phyloP scores from a whole-genome alignment of 2,329 filamentous ascomycete genomes.

The Ceratocystis papillata region DNA sequence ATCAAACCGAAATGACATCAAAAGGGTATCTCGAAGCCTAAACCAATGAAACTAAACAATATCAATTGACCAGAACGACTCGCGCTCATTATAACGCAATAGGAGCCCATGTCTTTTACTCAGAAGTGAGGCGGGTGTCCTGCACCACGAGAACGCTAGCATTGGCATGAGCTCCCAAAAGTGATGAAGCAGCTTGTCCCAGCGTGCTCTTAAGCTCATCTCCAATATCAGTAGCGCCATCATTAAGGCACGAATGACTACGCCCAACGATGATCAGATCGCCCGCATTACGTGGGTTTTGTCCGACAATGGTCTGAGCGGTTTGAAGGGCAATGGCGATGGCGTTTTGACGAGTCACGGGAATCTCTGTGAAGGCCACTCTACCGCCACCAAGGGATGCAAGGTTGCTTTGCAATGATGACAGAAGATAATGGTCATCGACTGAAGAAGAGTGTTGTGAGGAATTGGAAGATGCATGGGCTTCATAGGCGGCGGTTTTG shows the following conservation, averaged over 20 bases:
- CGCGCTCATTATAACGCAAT: neutral
- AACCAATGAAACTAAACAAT: slow-evolving; percentile 1
- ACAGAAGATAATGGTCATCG: slow-evolving; percentile 19
- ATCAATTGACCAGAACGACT: neutral
- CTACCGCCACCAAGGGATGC: slow-evolving; percentile 7
- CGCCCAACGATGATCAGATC: slow-evolving; percentile 21
- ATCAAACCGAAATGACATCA: slow-evolving; percentile 4
- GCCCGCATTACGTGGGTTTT: slow-evolving; percentile 22
- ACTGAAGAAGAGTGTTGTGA: slow-evolving; percentile 18
- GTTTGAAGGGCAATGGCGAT: slow-evolving; percentile 11
- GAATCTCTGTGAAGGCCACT: slow-evolving; percentile 18
- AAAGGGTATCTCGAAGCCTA: slow-evolving; percentile 9
- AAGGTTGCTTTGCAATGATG: slow-evolving; percentile 20
- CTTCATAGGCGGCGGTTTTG: neutral
- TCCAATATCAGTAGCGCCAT: slow-evolving; percentile 15
- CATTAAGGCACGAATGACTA: slow-evolving; percentile 15
- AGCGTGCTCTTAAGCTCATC: slow-evolving; percentile 23
- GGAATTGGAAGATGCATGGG: slow-evolving; percentile 1
- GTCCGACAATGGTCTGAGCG: slow-evolving; percentile 5
- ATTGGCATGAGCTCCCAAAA: slow-evolving; percentile 15
- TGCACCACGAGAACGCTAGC: slow-evolving; percentile 22
- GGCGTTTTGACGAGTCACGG: slow-evolving; percentile 18
- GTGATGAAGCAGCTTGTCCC: slow-evolving; percentile 14
- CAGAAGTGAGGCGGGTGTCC: neutral
- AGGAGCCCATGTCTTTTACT: neutral